Base-by-base conservation (phyloP, 805 yeast species). In the Sugiyamaella mastotermitis region DNA sequence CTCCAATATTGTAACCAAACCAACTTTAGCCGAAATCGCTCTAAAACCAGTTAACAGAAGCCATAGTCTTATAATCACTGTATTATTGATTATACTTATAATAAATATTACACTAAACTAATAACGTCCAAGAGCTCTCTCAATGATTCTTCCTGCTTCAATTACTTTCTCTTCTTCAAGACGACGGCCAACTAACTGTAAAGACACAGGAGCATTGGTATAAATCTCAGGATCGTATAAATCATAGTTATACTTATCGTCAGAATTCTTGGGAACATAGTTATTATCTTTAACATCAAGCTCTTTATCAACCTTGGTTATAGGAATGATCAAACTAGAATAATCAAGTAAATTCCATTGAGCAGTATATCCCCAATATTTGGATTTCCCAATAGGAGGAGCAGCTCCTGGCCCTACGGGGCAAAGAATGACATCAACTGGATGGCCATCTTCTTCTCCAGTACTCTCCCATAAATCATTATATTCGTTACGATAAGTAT, bases 91-190 rank as follows among this genome's bases (percentile, higher is more conserved):
- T n/a, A n/a, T n/a, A n/a, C n/a, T n/a, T n/a, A n/a, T n/a, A n/a
- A n/a, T n/a, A n/a, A n/a, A n/a, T n/a, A n/a, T n/a, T n/a, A n/a
- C n/a, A n/a, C n/a, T n/a, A n/a, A n/a, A n/a, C n/a, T n/a, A n/a
- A n/a, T n/a, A n/a, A n/a, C n/a, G n/a, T n/a, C n/a, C n/a, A n/a
- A n/a, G n/a, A n/a, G n/a, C n/a, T n/a, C n/a, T n/a, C n/a, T n/a
- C n/a, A n/a, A n/a, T n/a, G n/a, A n/a, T n/a, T n/a, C n/a, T n/a
- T n/a, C n/a, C n/a, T n/a, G n/a, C n/a, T n/a, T n/a, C n/a, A n/a
- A n/a, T n/a, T n/a, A n/a, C n/a, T n/a, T 76, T 77, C 50, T 80
- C 87, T 48, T 80, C 88, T 48, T 76, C 71, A 14, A 68, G 63
- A 37, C 74, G 66, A 41, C 66, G 66, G 13, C 81, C 76, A 3